phyloP scores from a whole-genome alignment of 2,329 filamentous ascomycete genomes.

The Apiospora aurea region DNA sequence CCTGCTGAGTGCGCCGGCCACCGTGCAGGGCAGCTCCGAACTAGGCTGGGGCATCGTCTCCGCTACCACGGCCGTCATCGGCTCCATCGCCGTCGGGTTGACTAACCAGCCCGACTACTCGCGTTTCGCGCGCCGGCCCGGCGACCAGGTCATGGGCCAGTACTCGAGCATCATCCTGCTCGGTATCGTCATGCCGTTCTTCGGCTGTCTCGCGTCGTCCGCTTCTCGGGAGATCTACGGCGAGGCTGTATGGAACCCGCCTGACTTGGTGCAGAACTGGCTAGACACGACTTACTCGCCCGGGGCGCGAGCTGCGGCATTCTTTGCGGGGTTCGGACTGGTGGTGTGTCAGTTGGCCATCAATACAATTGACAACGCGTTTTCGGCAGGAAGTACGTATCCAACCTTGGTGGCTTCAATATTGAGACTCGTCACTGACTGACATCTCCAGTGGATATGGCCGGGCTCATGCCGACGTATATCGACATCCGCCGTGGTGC shows the following conservation, averaged over 20 bases:
- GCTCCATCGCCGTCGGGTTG: constrained; percentile 90
- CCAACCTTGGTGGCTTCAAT: fast-evolving
- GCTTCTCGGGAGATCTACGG: constrained; percentile 73
- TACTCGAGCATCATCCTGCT: constrained; percentile 74
- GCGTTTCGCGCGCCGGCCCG: constrained; percentile 79
- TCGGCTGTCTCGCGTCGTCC: constrained; percentile 80
- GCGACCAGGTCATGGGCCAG: constrained; percentile 81
- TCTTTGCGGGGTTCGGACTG: constrained; percentile 57
- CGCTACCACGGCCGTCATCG: constrained; percentile 60
- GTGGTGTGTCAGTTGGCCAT: constrained; percentile 83
- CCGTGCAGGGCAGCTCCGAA: constrained; percentile 38
- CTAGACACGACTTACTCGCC: constrained; percentile 70
- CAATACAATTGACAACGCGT: constrained; percentile 86
- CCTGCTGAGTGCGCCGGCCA: background rate
- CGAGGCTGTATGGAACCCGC: constrained; percentile 76
- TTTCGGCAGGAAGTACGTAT: constrained; percentile 73
- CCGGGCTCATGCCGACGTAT: constrained; percentile 80
- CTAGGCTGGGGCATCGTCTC: constrained; percentile 84
- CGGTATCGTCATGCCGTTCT: constrained; percentile 82
- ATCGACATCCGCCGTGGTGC: constrained; percentile 87
- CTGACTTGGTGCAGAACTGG: constrained; percentile 71
- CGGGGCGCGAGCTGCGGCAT: constrained; percentile 69
- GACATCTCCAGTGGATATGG: constrained; percentile 69
- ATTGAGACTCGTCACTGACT: background rate
- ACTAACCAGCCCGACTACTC: constrained; percentile 84